phyloP scores from a whole-genome alignment of 768 basidiomycete species.

The Leccinum incarnatum region DNA sequence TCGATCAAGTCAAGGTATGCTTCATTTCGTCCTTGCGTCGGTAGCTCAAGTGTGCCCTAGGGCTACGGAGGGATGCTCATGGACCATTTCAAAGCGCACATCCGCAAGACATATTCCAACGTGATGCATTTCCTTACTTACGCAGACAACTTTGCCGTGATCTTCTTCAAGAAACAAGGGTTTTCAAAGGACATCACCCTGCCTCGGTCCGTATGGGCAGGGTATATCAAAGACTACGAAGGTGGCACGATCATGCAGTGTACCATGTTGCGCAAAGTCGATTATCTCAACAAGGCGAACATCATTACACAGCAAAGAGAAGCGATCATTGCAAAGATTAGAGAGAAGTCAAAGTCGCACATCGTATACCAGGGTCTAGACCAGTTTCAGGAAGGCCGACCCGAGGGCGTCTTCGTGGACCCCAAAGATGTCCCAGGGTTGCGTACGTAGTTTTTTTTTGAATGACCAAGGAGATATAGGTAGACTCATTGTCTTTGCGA shows the following conservation, averaged over 20 bases:
- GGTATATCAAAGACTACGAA: constrained; percentile 99
- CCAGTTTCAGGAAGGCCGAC: constrained; percentile 63
- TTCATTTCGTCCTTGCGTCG: neutral
- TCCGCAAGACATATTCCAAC: constrained; percentile 74
- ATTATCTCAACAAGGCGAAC: constrained; percentile 80
- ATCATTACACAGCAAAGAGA: constrained; percentile 82
- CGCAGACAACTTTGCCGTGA: constrained; percentile 98
- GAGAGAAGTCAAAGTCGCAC: constrained; percentile 83
- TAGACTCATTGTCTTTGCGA: neutral
- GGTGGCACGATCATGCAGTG: constrained; percentile 99
- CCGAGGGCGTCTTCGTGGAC: constrained; percentile 53
- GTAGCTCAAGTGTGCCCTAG: constrained; percentile 38
- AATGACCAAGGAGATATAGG: neutral
- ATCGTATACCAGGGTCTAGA: constrained; percentile 77
- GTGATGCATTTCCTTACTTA: constrained; percentile 98
- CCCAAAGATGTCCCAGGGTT: constrained; percentile 86
- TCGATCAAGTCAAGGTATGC: constrained; percentile 93
- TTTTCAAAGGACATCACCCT: constrained; percentile 97
- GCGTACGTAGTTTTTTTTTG: constrained; percentile 43
- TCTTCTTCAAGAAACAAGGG: constrained; percentile 99
- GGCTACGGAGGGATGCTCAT: constrained; percentile 98
- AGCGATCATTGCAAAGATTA: constrained; percentile 85
- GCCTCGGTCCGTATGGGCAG: constrained; percentile 91
- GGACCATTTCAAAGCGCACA: constrained; percentile 96
- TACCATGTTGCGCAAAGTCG: constrained; percentile 87